Conservation (phyloP, 169 alveolate genomes). For the Plasmodium cynomolgi region DNA sequence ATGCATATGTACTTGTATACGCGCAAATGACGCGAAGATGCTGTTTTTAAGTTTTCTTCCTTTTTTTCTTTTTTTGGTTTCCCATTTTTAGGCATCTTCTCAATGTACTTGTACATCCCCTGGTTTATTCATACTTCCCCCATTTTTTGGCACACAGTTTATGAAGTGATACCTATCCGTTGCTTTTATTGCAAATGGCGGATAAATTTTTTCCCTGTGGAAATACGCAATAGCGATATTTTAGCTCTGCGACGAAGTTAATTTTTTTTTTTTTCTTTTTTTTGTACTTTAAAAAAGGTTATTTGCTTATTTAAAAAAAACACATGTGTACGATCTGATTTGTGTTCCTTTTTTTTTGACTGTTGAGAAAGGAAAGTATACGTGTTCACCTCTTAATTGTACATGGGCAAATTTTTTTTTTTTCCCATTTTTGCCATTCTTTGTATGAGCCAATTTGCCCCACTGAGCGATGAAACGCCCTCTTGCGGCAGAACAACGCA, state of each 20-base stretch:
- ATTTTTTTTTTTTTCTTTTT: not conserved
- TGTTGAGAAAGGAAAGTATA: not conserved
- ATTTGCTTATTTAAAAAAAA: not conserved
- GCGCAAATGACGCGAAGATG: not conserved
- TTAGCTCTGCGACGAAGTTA: not conserved
- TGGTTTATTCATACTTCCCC: not conserved
- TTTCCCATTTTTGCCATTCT: not conserved
- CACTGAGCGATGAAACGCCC: not conserved
- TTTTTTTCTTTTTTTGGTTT: not conserved
- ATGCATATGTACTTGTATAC: not conserved
- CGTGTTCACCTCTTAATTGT: not conserved
- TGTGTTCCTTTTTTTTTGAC: not conserved
- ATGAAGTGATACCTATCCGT: not conserved
- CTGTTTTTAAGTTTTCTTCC: not conserved
- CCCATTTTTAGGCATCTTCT: not conserved
- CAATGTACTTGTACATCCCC: not conserved
- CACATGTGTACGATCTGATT: not conserved
- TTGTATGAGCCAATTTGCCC: not conserved
- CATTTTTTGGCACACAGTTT: not conserved
- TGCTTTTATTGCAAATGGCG: not conserved
- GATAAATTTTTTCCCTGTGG: not conserved
- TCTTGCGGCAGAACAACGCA: not conserved
- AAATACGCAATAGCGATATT: not conserved
- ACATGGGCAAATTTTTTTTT: not conserved
- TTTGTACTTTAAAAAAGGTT: not conserved